Percentiles rank a stretch among this genome's conserved stretches.
Conservation (phyloP, 1,139 yeast species). For the Ashbya aceris region DNA sequence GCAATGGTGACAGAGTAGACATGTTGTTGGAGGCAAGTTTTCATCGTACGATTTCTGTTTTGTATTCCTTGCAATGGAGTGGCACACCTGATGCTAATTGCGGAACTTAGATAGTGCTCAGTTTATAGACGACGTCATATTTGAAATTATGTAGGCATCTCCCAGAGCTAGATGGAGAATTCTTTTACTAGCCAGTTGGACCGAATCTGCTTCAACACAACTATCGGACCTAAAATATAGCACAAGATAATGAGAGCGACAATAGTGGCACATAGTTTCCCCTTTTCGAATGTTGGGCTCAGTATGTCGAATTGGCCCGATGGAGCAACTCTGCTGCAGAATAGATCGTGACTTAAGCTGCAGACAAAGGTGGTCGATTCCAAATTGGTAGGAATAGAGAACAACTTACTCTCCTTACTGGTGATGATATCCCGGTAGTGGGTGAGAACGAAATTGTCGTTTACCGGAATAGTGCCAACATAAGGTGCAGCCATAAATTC, state of each 20-base stretch:
- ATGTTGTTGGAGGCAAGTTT: too few relatives aligned
- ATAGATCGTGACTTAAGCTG: constrained; percentile 57
- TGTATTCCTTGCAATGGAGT: too few relatives aligned
- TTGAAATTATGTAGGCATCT: too few relatives aligned
- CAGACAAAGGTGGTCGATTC: constrained; percentile 79
- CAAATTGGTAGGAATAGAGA: constrained; percentile 56
- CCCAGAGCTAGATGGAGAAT: neutral
- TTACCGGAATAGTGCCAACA: constrained; percentile 50
- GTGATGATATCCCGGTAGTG: constrained; percentile 31
- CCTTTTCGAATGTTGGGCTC: constrained; percentile 56
- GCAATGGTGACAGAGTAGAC: too few relatives aligned
- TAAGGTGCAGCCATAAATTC: constrained; percentile 61
- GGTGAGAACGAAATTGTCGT: constrained; percentile 36
- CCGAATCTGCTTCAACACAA: constrained; percentile 39
- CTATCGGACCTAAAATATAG: constrained; percentile 49
- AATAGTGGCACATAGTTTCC: constrained; percentile 55
- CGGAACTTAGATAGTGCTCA: too few relatives aligned
- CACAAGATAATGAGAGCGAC: constrained; percentile 40
- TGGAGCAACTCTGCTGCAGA: constrained; percentile 71
- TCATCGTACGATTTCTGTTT: too few relatives aligned
- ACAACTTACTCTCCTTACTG: constrained; percentile 27
- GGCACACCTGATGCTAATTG: too few relatives aligned
- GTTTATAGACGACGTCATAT: too few relatives aligned
- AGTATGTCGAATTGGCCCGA: constrained; percentile 77
- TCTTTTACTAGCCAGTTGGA: constrained; percentile 29